These are phyloP conservation scores for Pseudoneurospora amorphoporcata DNA, from an alignment of 495 filamentous ascomycete species.

Conservation along the genomic window DNA sequence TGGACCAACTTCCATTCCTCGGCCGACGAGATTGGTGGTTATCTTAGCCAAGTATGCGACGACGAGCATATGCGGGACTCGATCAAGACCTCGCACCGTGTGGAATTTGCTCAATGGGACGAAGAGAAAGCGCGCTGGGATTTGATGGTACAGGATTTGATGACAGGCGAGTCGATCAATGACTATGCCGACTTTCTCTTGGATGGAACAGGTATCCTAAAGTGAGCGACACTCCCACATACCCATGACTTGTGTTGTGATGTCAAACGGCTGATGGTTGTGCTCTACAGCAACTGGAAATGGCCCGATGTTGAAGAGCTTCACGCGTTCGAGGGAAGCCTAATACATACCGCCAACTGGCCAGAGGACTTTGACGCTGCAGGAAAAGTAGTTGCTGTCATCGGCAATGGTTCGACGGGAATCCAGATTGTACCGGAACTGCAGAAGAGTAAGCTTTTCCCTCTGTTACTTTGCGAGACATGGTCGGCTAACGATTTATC, in stretches of 20 bases:
- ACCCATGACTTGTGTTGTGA: not conserved
- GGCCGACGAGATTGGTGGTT: constrained; percentile 47
- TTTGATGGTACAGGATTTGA: constrained; percentile 37
- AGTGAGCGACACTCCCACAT: constrained; percentile 26
- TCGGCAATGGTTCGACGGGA: constrained; percentile 49
- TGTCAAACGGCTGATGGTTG: constrained; percentile 12
- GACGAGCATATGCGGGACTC: constrained; percentile 45
- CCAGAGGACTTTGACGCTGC: constrained; percentile 41
- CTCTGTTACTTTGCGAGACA: constrained; percentile 21
- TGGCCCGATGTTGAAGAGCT: constrained; percentile 46
- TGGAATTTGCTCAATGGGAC: constrained; percentile 31
- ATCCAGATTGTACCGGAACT: constrained; percentile 54
- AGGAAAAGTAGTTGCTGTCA: constrained; percentile 48
- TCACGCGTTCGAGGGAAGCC: constrained; percentile 36
- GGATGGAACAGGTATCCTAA: constrained; percentile 48
- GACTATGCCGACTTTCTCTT: constrained; percentile 48
- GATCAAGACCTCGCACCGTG: constrained; percentile 33
- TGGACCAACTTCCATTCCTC: constrained; percentile 51
- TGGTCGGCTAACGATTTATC: constrained; percentile 14
- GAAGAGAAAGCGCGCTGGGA: constrained; percentile 39
- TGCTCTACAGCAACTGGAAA: constrained; percentile 44
- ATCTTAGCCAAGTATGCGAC: constrained; percentile 45
- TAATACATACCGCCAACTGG: constrained; percentile 54
- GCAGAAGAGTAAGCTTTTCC: constrained; percentile 37
- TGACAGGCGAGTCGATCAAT: constrained; percentile 29